phyloP scores from a whole-genome alignment of 2,329 filamentous ascomycete genomes.

The Ambrosiella xylebori region DNA sequence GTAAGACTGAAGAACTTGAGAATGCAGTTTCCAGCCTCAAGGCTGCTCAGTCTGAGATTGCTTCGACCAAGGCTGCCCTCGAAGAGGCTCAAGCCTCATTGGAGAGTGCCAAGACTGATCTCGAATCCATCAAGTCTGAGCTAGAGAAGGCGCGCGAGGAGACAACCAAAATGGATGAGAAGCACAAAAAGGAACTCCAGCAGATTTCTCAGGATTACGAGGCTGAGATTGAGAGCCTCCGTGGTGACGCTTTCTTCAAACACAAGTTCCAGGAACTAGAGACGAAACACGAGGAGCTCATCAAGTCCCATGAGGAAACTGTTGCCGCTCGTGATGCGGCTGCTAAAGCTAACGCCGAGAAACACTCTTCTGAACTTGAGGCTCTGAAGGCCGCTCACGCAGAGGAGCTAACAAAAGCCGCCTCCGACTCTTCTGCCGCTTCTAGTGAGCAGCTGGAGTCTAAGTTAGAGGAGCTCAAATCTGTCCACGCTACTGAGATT shows the following conservation, averaged over 20 bases:
- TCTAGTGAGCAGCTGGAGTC: slow-evolving; percentile 29
- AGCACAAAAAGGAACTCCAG: slow-evolving; percentile 40
- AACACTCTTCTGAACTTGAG: slow-evolving; percentile 32
- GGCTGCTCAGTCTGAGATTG: slow-evolving; percentile 31
- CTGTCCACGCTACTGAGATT: slow-evolving; percentile 24
- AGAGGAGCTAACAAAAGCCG: slow-evolving; percentile 30
- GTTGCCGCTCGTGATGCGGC: slow-evolving; percentile 25
- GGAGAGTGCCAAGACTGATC: slow-evolving; percentile 16
- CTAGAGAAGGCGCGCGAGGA: slow-evolving; percentile 31
- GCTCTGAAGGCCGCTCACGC: slow-evolving; percentile 39
- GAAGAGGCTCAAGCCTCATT: background rate
- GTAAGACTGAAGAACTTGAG: slow-evolving; percentile 18
- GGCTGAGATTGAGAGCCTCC: slow-evolving; percentile 45
- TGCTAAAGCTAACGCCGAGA: slow-evolving; percentile 26
- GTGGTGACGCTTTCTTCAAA: slow-evolving; percentile 46
- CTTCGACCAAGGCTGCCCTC: slow-evolving; percentile 23
- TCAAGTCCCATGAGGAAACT: slow-evolving; percentile 21
- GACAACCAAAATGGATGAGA: slow-evolving; percentile 31
- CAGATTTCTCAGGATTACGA: slow-evolving; percentile 44
- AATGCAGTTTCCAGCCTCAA: slow-evolving; percentile 26
- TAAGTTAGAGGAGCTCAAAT: slow-evolving; percentile 26
- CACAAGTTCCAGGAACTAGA: slow-evolving; percentile 45
- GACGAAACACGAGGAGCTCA: slow-evolving; percentile 35
- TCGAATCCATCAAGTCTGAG: slow-evolving; percentile 31
- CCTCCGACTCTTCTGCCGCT: slow-evolving; percentile 24